A percentile compares a stretch with the other conserved stretches of the same genome.
phyloP scores from a whole-genome alignment of 352 stramenopile genomes.

The Phytophthora fragariae region DNA sequence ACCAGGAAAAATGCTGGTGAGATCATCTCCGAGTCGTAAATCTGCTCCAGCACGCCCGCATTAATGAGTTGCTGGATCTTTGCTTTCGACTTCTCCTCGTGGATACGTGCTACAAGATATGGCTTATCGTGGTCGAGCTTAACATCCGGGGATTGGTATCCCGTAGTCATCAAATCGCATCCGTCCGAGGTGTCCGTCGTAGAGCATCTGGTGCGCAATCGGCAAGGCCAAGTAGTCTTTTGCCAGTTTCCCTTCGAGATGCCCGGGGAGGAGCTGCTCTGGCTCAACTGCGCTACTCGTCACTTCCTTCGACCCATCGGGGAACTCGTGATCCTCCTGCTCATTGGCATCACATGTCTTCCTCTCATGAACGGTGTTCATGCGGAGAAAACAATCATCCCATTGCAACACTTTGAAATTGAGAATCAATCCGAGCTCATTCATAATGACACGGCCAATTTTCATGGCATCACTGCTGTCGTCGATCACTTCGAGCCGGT shows the following conservation, averaged over 20 bases:
- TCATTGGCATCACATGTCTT: not conserved
- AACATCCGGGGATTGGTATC: not conserved
- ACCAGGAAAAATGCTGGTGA: constrained; percentile 19
- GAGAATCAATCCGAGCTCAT: constrained; percentile 4
- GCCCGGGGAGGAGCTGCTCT: not conserved
- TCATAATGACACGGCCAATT: constrained; percentile 16
- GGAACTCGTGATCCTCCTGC: constrained; percentile 2
- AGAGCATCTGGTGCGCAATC: not conserved
- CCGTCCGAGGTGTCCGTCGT: constrained; percentile 14
- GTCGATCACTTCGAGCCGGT: constrained; percentile 17
- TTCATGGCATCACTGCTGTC: constrained; percentile 14
- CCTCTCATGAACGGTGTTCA: constrained; percentile 1
- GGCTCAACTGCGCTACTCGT: not conserved
- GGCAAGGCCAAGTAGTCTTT: constrained; percentile 2
- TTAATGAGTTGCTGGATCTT: too few species aligned
- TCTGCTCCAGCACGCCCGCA: too few species aligned
- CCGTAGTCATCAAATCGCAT: constrained; percentile 16
- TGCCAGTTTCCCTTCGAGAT: not conserved
- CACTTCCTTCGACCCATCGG: constrained; percentile 2
- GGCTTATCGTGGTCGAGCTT: not conserved
- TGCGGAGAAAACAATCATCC: constrained; percentile 5
- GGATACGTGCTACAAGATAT: too few species aligned
- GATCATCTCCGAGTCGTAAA: constrained; percentile 23
- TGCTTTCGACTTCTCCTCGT: too few species aligned
- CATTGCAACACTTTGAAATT: constrained; percentile 13